A percentile compares a stretch with the other conserved stretches of the same genome.
phyloP scores from a whole-genome alignment of 2,329 filamentous ascomycete species.

The Gremmenia infestans region DNA sequence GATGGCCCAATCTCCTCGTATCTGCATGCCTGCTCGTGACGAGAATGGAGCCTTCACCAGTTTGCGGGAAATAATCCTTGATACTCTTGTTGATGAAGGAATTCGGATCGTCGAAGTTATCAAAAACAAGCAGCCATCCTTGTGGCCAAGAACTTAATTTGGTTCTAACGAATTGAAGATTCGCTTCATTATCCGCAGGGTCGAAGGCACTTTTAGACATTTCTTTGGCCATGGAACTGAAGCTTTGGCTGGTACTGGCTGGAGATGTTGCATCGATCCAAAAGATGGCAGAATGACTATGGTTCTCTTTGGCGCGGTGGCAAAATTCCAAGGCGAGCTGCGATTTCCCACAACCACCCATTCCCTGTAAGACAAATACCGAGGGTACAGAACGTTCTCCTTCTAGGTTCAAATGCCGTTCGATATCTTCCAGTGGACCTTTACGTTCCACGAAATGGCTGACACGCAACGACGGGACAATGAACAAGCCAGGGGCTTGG shows the following conservation, averaged over 20 bases:
- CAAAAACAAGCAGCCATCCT: constrained; percentile 22
- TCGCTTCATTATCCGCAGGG: background rate
- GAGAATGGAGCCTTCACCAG: constrained; percentile 6
- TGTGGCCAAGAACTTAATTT: constrained; percentile 3
- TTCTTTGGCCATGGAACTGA: constrained; percentile 10
- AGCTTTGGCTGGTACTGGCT: constrained; percentile 8
- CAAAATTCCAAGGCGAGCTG: constrained; percentile 24
- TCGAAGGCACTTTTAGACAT: constrained; percentile 2
- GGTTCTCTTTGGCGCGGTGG: background rate
- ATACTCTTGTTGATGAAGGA: constrained; percentile 6
- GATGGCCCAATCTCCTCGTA: constrained; percentile 3
- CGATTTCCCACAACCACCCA: constrained; percentile 21
- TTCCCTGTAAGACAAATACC: constrained; percentile 14
- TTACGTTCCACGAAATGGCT: constrained; percentile 3
- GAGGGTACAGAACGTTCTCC: background rate
- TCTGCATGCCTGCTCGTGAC: constrained; percentile 12
- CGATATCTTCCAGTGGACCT: background rate
- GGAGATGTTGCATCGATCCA: constrained; percentile 22
- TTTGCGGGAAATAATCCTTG: constrained; percentile 9
- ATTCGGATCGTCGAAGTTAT: constrained; percentile 20
- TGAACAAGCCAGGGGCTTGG: background rate
- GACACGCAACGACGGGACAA: constrained; percentile 6
- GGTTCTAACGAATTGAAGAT: constrained; percentile 3
- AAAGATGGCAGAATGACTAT: constrained; percentile 12
- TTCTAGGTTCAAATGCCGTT: background rate